Evolutionary conservation across 73 alveolate genomes (phyloP).

Genomic region (Symbiodinium pilosum): DNA sequence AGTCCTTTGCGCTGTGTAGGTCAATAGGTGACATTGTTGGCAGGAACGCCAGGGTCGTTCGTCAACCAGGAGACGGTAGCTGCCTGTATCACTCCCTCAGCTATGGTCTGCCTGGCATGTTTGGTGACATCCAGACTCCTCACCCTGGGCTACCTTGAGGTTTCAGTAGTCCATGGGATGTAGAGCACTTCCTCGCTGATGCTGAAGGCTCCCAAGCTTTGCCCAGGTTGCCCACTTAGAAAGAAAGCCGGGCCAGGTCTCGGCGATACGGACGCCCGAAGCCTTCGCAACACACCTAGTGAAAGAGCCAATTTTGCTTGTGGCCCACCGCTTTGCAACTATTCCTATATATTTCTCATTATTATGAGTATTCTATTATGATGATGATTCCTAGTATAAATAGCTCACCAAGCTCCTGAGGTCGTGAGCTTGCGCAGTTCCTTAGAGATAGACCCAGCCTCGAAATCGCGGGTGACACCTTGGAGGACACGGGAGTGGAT

Average conservation of each 20-base stretch:
- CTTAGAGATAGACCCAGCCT: slow-evolving; percentile 11
- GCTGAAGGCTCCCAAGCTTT: not conserved
- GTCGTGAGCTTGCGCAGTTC: slow-evolving; percentile 35
- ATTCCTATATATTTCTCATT: too few species aligned
- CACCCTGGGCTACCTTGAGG: too few species aligned
- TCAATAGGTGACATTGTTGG: not conserved
- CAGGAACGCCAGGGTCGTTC: slow-evolving; percentile 58
- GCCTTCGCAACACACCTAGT: not conserved
- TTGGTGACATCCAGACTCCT: not conserved
- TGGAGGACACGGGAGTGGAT: too few species aligned
- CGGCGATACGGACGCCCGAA: not conserved
- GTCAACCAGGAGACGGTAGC: slow-evolving; percentile 84
- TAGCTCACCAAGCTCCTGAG: not conserved
- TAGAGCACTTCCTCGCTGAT: not conserved
- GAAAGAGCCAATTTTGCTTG: too few species aligned
- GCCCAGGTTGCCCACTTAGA: too few species aligned
- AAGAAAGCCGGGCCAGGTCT: too few species aligned
- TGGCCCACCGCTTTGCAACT: too few species aligned
- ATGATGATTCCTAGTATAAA: too few species aligned
- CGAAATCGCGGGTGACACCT: slow-evolving; percentile 56
- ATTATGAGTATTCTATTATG: too few species aligned
- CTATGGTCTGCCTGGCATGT: not conserved
- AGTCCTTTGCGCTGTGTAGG: too few species aligned
- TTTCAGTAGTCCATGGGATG: not conserved
- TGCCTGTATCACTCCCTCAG: slow-evolving; percentile 80